Base-by-base conservation (phyloP, 163 green algal species). In the Botryococcus braunii region DNA sequence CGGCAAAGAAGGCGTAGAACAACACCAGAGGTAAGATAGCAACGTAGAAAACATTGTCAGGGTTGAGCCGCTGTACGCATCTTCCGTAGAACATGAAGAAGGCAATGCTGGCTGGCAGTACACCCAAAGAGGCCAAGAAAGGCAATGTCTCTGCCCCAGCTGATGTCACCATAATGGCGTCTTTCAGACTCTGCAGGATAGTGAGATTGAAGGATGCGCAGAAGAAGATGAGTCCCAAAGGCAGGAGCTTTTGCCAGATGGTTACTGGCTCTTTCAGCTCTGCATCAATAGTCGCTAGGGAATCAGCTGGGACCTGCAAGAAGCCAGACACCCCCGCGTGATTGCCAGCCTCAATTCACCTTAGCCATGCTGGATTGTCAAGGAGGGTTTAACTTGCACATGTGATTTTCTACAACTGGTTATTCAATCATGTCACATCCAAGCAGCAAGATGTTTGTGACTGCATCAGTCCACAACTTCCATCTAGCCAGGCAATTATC, bases 181-280 rank as follows among this genome's bases (percentile, higher is more conserved):
- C 56, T 35, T 63, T 63, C 1, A 63, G 27, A 39, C 41, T 66
- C 64, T 84, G 74, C 47, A 95, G 74, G 57, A 95, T 89, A 62
- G 87, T 91, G 57, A 92, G 83, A 78, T 91, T 92, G 81, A 93
- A 95, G 57, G 73, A 84, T 9, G 85, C 83, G 62, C 77, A 86
- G 74, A 93, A 92, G 77, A 95, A 95, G 68, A 95, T 84, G 39
- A 86, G 35, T 32, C 76, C 88, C 35, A 93, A 69, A 1, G 82
- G 79, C 49, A 84, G 58, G 43, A 88, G 75, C 70, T 93, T 93
- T 39, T 75, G 71, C 75, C 77, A 87, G 39, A 90, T 47, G 37
- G 69, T 65, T 27, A 79, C 49, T 17, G 77, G 74, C 69, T 69
- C 35, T 11, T 27, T 8, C 61, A 69, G 46, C 25, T 66, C 40